Evolutionary conservation across 1,284 basidiomycete species (phyloP).

Genomic region (Mycosarcoma mackinlayi): DNA sequence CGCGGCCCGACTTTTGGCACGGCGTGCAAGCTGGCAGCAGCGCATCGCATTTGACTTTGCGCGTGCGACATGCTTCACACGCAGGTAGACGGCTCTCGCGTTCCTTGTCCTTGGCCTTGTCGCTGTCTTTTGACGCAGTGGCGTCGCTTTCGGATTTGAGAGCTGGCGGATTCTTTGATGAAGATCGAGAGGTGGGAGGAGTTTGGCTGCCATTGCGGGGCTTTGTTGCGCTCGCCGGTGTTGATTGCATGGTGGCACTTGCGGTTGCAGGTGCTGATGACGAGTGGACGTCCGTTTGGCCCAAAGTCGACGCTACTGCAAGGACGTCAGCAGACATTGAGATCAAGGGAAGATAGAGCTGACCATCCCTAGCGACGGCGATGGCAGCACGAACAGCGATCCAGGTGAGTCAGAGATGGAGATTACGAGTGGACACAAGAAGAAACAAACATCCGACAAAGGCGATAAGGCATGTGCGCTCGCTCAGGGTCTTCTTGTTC

Average conservation of each 20-base stretch:
- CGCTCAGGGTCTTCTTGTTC: slow-evolving; percentile 15
- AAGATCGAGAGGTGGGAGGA: slow-evolving; percentile 9
- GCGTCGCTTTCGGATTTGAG: too few relatives aligned
- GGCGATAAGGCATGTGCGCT: not conserved
- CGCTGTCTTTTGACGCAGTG: slow-evolving; percentile 17
- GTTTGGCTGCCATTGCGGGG: not conserved
- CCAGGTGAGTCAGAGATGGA: slow-evolving; percentile 3
- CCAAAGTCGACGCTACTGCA: not conserved
- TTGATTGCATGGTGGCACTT: not conserved
- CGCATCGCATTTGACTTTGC: slow-evolving; percentile 50
- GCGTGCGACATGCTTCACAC: slow-evolving; percentile 39
- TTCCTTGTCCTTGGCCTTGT: slow-evolving; percentile 26
- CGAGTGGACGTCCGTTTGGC: not conserved
- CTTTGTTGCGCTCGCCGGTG: slow-evolving; percentile 2
- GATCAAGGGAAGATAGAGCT: not conserved
- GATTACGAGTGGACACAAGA: too few relatives aligned
- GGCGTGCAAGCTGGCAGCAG: slow-evolving; percentile 46
- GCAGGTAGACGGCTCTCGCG: slow-evolving; percentile 37
- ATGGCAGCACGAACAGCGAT: not conserved
- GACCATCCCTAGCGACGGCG: not conserved
- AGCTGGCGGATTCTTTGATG: too few relatives aligned
- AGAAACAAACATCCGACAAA: too few relatives aligned
- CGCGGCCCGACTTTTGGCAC: slow-evolving; percentile 37
- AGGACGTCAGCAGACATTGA: slow-evolving; percentile 16
- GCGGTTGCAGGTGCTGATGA: not conserved